Conservation (phyloP, 23 red algal genomes). For the Gracilaria vermiculophylla region DNA sequence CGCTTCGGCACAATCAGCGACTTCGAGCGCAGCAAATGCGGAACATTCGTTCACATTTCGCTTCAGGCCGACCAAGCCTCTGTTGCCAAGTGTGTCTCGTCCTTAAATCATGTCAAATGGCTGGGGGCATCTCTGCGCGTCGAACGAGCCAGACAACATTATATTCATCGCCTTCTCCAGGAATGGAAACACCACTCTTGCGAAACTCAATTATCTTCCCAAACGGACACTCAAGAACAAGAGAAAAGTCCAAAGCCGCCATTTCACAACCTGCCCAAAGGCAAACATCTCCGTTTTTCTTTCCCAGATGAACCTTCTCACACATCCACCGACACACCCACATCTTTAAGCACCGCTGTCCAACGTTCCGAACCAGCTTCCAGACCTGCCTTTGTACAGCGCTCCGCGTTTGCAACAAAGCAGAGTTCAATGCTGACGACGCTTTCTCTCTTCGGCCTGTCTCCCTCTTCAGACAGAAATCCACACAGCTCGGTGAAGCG, state of each 20-base stretch:
- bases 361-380: not conserved
- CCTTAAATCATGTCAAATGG: slow-evolving; percentile 16
- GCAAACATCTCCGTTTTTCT: slow-evolving; percentile 14
- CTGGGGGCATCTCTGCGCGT: slow-evolving; percentile 5
- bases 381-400: not conserved
- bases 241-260: not conserved
- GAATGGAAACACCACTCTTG: not conserved
- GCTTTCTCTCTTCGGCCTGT: slow-evolving; percentile 8
- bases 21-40: not conserved
- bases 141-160: slow-evolving; percentile 7
- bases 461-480: not conserved
- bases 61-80: not conserved
- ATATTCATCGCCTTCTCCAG: not conserved
- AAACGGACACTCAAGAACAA: not conserved
- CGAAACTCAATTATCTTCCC: not conserved
- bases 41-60: not conserved
- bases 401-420: not conserved
- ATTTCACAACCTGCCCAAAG: slow-evolving; percentile 20
- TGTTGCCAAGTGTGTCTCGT: not conserved
- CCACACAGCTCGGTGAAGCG: not conserved
- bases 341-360: not conserved
- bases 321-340: not conserved
- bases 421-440: not conserved
- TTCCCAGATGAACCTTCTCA: not conserved
- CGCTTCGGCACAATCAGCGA: slow-evolving; percentile 5